Conservation (phyloP, 2,329 filamentous ascomycete species). For the Aspergillus persii region DNA sequence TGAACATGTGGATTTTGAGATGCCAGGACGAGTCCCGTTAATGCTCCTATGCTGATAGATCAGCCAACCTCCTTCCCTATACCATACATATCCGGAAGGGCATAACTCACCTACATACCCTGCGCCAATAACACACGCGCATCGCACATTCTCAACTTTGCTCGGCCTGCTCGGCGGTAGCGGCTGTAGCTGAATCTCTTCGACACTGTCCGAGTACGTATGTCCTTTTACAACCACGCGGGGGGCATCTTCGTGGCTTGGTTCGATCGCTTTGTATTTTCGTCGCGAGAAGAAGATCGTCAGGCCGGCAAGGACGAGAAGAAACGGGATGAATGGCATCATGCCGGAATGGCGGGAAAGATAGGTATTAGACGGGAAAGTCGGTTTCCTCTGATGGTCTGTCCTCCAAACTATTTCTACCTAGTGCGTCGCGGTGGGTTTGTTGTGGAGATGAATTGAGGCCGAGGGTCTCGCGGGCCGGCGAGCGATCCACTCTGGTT, state of each 20-base stretch:
- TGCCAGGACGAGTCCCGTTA: slow-evolving; percentile 25
- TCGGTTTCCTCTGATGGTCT: background rate
- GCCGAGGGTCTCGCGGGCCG: no score
- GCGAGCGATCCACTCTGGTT: background rate
- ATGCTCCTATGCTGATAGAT: slow-evolving; percentile 11
- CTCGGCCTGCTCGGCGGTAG: background rate
- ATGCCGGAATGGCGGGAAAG: slow-evolving; percentile 1
- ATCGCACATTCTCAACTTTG: slow-evolving; percentile 16
- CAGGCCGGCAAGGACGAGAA: slow-evolving; percentile 18
- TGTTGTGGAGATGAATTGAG: background rate
- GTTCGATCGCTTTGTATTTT: slow-evolving; percentile 11
- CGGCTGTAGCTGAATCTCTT: slow-evolving; percentile 1
- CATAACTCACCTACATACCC: slow-evolving; percentile 23
- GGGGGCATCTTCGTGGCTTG: background rate
- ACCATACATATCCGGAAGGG: background rate
- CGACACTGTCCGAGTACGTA: slow-evolving; percentile 18
- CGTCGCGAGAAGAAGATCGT: slow-evolving; percentile 15
- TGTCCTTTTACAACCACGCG: slow-evolving; percentile 18
- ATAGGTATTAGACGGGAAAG: no score
- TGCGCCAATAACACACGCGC: slow-evolving; percentile 25
- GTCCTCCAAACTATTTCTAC: background rate
- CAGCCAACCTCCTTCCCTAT: background rate
- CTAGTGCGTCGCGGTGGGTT: background rate
- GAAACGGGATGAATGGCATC: slow-evolving; percentile 17
- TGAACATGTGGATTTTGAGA: slow-evolving; percentile 26